Base-by-base conservation (phyloP, 805 yeast species). In the Wickerhamiella bombiphila region DNA sequence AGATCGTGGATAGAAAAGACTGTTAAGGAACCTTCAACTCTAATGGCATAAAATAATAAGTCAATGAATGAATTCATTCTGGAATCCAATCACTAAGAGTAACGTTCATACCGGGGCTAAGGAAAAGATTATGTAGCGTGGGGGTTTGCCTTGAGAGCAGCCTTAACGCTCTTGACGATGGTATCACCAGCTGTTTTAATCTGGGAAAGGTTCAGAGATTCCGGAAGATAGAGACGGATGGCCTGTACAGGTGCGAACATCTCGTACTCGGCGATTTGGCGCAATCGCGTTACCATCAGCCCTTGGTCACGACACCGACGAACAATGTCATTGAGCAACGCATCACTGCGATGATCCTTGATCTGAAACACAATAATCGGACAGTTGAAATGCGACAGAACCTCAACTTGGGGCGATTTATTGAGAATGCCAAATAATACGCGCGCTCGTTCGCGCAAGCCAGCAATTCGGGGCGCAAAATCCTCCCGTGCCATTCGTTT, bases 291-390 rank as follows among this genome's bases (percentile, higher is more conserved):
- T 34, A 86, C 65, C 43, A 83, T 65, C 14, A 81, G 66, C 13
- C 72, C 69, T 14, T 66, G 56, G 8, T 54, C 51, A 38, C 80
- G 64, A 7, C 73, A 62, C 17, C 57, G 56, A 49, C 79, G 76
- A 22, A 81, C 72, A 18, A 86, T 69, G 37, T 60, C 60, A 57
- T 81, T 93, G 39, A 88, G 58, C 36, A 80, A 58, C 53, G 77
- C 88, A 20, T 64, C 54, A 45, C 70, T 69, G 49, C 25, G 55
- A 44, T 45, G 60, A 64, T 42, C 45, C 18, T 60, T 60, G 39
- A 88, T 60, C 38, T 73, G 67, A 35, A 88, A 57, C 48, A 82
- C 85, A 32, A 81, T 56, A 25, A 80, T 60, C 29, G 95, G 82
- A 0, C 93, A 77, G 38, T 63, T 63, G 2, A 60, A 59, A 29